These are phyloP conservation scores for Eruca vesicaria DNA, from an alignment of 441 rosid species.

Conservation along the genomic window DNA sequence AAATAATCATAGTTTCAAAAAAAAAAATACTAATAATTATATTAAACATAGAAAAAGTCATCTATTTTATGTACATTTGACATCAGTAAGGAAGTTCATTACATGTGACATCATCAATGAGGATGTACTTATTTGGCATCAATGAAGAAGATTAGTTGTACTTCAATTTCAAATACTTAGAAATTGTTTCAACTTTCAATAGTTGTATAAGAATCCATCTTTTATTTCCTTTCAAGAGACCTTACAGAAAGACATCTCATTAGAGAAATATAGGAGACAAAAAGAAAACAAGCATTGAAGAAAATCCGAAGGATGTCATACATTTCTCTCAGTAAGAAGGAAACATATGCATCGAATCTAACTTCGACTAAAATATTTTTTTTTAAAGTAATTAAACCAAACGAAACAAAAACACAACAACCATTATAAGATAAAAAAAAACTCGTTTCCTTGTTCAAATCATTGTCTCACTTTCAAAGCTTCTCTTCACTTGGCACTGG, in stretches of 20 bases:
- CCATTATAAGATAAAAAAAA: neutral
- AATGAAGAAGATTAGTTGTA: neutral
- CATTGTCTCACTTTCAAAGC: too few relatives aligned
- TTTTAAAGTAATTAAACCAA: neutral
- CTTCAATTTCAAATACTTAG: neutral
- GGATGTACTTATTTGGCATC: neutral
- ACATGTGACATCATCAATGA: neutral
- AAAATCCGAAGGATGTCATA: slow-evolving; percentile 23
- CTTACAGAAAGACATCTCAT: neutral
- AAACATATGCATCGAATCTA: slow-evolving; percentile 29
- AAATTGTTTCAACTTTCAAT: neutral
- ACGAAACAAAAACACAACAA: slow-evolving; percentile 31
- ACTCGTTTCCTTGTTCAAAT: slow-evolving; percentile 1
- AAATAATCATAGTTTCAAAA: too few relatives aligned
- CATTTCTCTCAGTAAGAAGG: too few relatives aligned
- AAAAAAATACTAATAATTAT: too few relatives aligned
- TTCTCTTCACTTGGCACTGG: slow-evolving; percentile 74
- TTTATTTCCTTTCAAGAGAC: neutral
- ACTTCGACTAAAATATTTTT: slow-evolving; percentile 15
- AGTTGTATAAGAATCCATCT: neutral
- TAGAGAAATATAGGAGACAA: neutral
- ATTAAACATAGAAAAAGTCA: neutral
- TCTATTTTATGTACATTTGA: neutral
- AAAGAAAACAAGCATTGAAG: neutral
- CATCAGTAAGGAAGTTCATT: neutral